Conservation (phyloP, 306 rosid genomes). For the Corylus americana region DNA sequence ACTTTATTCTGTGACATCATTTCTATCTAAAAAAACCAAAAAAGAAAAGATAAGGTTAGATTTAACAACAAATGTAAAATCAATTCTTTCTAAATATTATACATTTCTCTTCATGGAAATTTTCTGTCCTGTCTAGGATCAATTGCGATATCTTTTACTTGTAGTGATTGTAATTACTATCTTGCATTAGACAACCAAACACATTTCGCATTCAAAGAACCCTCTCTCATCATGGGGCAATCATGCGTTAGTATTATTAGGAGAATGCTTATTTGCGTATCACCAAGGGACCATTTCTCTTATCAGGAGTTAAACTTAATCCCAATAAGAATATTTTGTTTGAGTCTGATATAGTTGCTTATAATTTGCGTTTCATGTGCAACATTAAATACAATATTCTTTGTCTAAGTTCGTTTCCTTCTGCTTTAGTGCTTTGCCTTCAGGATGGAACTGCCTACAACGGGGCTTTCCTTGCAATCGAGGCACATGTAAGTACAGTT, state of each 20-base stretch:
- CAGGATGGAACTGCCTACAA: conserved; percentile 73
- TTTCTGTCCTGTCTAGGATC: background rate
- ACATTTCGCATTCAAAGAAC: background rate
- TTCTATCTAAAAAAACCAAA: background rate
- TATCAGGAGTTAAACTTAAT: background rate
- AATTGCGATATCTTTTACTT: background rate
- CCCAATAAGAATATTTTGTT: background rate
- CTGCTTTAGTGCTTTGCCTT: conserved; percentile 58
- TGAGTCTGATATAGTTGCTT: background rate
- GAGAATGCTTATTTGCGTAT: background rate
- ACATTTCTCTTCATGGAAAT: background rate
- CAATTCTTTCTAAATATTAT: background rate
- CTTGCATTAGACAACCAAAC: background rate
- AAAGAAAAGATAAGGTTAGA: background rate
- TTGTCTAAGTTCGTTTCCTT: conserved; percentile 9
- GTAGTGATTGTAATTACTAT: background rate
- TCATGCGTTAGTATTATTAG: background rate
- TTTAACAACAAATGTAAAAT: background rate
- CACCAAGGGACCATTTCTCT: background rate
- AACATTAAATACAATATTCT: background rate
- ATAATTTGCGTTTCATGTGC: background rate
- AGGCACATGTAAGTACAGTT: conserved; percentile 61
- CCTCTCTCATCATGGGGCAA: background rate
- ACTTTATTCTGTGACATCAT: background rate
- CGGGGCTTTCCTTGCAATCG: conserved; percentile 62